Conservation (phyloP, 306 rosid genomes). For the Sicyos edulis region DNA sequence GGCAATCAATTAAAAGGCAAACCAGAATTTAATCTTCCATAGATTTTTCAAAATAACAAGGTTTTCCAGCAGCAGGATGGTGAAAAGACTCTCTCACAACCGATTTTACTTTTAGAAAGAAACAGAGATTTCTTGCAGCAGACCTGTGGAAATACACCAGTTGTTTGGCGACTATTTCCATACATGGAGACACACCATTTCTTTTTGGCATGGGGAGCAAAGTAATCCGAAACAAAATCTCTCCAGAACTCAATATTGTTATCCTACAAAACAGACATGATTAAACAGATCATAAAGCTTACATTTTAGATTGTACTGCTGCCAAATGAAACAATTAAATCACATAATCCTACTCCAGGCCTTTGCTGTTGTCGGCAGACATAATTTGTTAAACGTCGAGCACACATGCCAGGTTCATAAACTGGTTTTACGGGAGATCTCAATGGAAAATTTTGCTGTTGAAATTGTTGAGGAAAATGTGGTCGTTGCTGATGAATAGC, state of each 20-base stretch:
- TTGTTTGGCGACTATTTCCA: slow-evolving; percentile 85
- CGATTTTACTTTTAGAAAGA: not conserved
- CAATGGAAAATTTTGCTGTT: slow-evolving; percentile 60
- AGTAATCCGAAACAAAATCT: slow-evolving; percentile 85
- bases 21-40: slow-evolving; percentile 18
- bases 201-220: slow-evolving; percentile 91
- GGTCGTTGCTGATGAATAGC: slow-evolving; percentile 81
- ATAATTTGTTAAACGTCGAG: slow-evolving; percentile 78
- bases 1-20: slow-evolving; percentile 14
- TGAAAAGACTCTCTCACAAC: slow-evolving; percentile 46
- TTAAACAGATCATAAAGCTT: not conserved
- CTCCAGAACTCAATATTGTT: slow-evolving; percentile 97
- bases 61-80: slow-evolving; percentile 45
- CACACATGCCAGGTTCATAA: slow-evolving; percentile 98
- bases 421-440: slow-evolving; percentile 73
- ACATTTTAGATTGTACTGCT: not conserved
- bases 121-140: slow-evolving; percentile 22
- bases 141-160: slow-evolving; percentile 94
- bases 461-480: slow-evolving; percentile 76
- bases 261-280: slow-evolving; percentile 44
- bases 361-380: slow-evolving; percentile 89
- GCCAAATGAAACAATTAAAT: slow-evolving; percentile 12
- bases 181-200: slow-evolving; percentile 98
- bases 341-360: slow-evolving; percentile 58
- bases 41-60: slow-evolving; percentile 3